Conservation (phyloP, 2,329 filamentous ascomycete species). For the Phaeomoniella chlamydospora region DNA sequence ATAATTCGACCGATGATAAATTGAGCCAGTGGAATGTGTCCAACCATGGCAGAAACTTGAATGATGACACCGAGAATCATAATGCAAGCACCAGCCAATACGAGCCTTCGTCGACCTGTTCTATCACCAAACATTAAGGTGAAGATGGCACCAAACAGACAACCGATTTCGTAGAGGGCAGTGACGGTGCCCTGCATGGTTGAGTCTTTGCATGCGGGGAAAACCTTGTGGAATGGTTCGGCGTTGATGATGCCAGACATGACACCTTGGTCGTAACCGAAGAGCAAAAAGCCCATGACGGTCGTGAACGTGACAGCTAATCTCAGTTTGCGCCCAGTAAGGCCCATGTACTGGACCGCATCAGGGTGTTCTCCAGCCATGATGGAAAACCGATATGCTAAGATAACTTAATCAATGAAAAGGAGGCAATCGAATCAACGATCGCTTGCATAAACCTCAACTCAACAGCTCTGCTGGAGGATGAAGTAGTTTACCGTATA, state of each 20-base stretch:
- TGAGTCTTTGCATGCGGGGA: slow-evolving; percentile 15
- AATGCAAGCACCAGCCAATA: slow-evolving; percentile 32
- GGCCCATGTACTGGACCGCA: slow-evolving; percentile 41
- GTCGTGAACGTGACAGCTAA: slow-evolving; percentile 47
- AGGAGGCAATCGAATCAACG: neutral
- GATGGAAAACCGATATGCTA: neutral
- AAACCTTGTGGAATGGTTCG: slow-evolving; percentile 17
- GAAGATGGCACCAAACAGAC: slow-evolving; percentile 41
- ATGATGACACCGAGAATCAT: slow-evolving; percentile 34
- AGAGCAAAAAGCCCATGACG: slow-evolving; percentile 49
- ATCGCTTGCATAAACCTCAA: neutral
- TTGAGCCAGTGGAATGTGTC: slow-evolving; percentile 22
- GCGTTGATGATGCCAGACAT: slow-evolving; percentile 24
- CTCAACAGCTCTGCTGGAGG: neutral
- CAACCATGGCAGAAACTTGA: slow-evolving; percentile 21
- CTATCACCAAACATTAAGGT: slow-evolving; percentile 30
- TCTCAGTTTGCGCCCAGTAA: slow-evolving; percentile 42
- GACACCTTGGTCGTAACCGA: slow-evolving; percentile 39
- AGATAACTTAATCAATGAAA: neutral
- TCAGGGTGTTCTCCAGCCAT: neutral
- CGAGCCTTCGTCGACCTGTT: slow-evolving; percentile 32
- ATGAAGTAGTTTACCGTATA: neutral
- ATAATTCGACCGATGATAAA: slow-evolving; percentile 38
- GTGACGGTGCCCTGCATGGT: slow-evolving; percentile 26
- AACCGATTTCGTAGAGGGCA: slow-evolving; percentile 45